Percentiles rank a stretch among this genome's conserved stretches.
Evolutionary conservation across 73 alveolate genomes (phyloP).

Genomic region (Paramecium sonneborni): DNA sequence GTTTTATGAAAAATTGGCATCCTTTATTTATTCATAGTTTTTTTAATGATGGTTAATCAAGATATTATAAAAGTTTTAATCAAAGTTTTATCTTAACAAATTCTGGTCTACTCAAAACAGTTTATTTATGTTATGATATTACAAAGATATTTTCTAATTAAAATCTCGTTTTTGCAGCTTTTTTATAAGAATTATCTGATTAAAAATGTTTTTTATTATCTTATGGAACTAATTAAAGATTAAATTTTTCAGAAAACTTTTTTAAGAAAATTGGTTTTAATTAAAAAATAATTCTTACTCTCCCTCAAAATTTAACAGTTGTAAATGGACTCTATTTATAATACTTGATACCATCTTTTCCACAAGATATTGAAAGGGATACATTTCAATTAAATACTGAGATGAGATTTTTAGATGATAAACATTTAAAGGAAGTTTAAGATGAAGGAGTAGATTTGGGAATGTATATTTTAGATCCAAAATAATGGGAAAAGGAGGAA

Average conservation of each 20-base stretch:
- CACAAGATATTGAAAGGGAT: neutral
- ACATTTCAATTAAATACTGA: neutral
- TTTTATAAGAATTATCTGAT: neutral
- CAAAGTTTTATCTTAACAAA: neutral
- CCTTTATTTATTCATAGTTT: neutral
- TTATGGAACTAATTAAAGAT: neutral
- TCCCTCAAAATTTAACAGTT: neutral
- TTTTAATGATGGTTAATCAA: constrained; percentile 15
- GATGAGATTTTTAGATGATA: neutral
- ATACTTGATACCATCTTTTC: neutral
- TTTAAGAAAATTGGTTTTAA: neutral
- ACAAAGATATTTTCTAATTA: neutral
- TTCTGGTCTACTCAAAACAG: neutral
- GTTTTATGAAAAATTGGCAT: constrained; percentile 18
- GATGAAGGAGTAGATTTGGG: neutral
- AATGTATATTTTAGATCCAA: neutral
- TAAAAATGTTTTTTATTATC: neutral
- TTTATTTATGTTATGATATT: neutral
- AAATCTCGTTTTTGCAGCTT: neutral
- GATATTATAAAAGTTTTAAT: neutral
- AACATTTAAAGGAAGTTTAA: neutral
- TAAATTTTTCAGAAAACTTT: neutral
- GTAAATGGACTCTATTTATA: neutral
- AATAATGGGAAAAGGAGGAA: constrained; percentile 20
- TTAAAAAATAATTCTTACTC: neutral